Evolutionary conservation across 257 asterid genomes (phyloP).

Genomic region (Solanum chmielewskii): DNA sequence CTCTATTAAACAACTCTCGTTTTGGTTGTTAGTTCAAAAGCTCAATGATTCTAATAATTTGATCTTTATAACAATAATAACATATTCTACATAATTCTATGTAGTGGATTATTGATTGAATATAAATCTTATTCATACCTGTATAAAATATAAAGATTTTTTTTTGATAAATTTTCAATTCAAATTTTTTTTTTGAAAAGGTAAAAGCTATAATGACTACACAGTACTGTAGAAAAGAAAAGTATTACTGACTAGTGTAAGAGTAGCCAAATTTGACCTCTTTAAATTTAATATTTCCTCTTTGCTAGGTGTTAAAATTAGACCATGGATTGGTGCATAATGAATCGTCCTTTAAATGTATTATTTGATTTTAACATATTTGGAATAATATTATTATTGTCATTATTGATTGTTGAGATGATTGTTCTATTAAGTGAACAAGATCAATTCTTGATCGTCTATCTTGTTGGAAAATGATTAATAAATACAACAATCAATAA

Average conservation of each 20-base stretch:
- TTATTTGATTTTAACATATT: too few relatives aligned
- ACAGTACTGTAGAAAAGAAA: too few relatives aligned
- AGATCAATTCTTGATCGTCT: neutral
- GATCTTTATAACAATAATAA: accelerated
- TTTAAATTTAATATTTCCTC: neutral
- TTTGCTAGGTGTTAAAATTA: neutral
- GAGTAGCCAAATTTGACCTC: too few relatives aligned
- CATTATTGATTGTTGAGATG: neutral
- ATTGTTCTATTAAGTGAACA: neutral
- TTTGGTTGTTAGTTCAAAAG: neutral
- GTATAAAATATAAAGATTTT: accelerated
- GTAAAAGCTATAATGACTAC: too few relatives aligned
- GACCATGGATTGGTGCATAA: neutral
- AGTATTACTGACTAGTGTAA: too few relatives aligned
- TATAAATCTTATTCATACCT: accelerated
- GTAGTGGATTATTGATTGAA: neutral
- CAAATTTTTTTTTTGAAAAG: too few relatives aligned
- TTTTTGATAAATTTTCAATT: too few relatives aligned
- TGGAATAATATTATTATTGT: neutral
- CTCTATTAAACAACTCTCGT: neutral
- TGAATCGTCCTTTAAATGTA: too few relatives aligned
- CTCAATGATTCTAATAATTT: neutral
- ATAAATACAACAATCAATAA: too few relatives aligned
- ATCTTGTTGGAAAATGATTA: neutral
- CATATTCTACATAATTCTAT: neutral